These are phyloP conservation scores for Wickerhamomyces chambardii DNA, from an alignment of 805 yeast genomes.

Conservation along the genomic window DNA sequence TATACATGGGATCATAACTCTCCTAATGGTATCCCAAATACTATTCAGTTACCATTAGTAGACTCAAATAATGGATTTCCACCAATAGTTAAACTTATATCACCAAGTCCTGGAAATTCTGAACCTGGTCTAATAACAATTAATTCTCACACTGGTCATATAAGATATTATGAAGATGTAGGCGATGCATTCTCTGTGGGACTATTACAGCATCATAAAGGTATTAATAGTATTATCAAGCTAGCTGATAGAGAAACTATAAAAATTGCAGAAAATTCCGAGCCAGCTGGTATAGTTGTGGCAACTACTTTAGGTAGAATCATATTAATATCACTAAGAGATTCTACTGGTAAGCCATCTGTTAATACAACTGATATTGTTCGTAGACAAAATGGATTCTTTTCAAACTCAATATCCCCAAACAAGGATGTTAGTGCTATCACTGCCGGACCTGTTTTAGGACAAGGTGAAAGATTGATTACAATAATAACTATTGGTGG, in stretches of 20 bases:
- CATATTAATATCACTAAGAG: constrained; percentile 52
- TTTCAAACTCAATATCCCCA: constrained; percentile 17
- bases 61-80: constrained; percentile 19
- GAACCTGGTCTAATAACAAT: constrained; percentile 69
- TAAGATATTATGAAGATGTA: constrained; percentile 68
- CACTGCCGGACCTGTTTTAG: constrained; percentile 40
- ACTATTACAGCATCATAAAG: constrained; percentile 32
- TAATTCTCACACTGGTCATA: constrained; percentile 45
- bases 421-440: constrained; percentile 45
- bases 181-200: constrained; percentile 63
- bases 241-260: constrained; percentile 46
- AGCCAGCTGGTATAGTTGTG: constrained; percentile 66
- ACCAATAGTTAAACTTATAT: constrained; percentile 50
- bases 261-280: constrained; percentile 47
- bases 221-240: constrained; percentile 27
- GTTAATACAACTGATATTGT: constrained; percentile 18
- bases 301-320: constrained; percentile 67
- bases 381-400: constrained; percentile 23
- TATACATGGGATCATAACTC: constrained; percentile 65
- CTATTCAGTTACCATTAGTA: constrained; percentile 36
- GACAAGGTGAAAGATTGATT: constrained; percentile 38
- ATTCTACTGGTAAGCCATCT: constrained; percentile 55
- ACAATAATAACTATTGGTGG: constrained; percentile 34
- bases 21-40: constrained; percentile 48
- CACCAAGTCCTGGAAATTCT: constrained; percentile 40